Percentiles rank a stretch among this genome's conserved stretches.
phyloP scores from a whole-genome alignment of 192 early-diverging fungal genomes.

The Phlyctochytrium arcticum region DNA sequence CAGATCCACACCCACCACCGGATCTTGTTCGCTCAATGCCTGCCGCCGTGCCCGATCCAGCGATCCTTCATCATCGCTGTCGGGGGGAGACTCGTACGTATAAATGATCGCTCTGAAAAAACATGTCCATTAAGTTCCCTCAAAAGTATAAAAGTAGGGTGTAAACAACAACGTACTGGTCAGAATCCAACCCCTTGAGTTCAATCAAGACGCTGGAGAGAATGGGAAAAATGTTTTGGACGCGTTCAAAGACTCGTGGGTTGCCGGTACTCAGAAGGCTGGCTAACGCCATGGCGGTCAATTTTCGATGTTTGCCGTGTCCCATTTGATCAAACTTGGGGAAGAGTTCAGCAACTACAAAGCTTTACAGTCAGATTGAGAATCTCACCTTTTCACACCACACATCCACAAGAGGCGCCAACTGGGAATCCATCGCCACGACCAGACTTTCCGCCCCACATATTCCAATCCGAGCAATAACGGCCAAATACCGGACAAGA shows the following conservation, averaged over 20 bases:
- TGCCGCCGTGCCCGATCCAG: slow-evolving; percentile 26
- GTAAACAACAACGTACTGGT: slow-evolving; percentile 44
- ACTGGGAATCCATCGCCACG: slow-evolving; percentile 39
- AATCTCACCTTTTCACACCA: slow-evolving; percentile 66
- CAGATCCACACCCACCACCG: background rate
- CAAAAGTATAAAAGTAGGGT: background rate
- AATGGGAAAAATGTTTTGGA: slow-evolving; percentile 51
- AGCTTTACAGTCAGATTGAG: background rate
- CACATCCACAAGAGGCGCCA: slow-evolving; percentile 40
- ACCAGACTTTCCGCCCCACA: slow-evolving; percentile 54
- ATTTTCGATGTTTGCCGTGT: slow-evolving; percentile 63
- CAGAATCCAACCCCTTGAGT: slow-evolving; percentile 52
- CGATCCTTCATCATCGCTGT: slow-evolving; percentile 49
- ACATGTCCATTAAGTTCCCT: background rate
- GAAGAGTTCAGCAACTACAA: background rate
- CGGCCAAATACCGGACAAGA: slow-evolving; percentile 55
- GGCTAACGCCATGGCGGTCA: slow-evolving; percentile 49
- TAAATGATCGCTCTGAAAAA: slow-evolving; percentile 49
- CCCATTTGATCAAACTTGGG: slow-evolving; percentile 71
- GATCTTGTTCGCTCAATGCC: slow-evolving; percentile 27
- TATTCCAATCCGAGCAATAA: slow-evolving; percentile 59
- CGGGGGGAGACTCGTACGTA: slow-evolving; percentile 44
- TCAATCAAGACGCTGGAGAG: slow-evolving; percentile 64
- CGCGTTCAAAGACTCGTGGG: slow-evolving; percentile 38
- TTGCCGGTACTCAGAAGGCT: slow-evolving; percentile 48